These are phyloP conservation scores for Naganishia antarctica DNA, from an alignment of 768 basidiomycete genomes.

Conservation along the genomic window DNA sequence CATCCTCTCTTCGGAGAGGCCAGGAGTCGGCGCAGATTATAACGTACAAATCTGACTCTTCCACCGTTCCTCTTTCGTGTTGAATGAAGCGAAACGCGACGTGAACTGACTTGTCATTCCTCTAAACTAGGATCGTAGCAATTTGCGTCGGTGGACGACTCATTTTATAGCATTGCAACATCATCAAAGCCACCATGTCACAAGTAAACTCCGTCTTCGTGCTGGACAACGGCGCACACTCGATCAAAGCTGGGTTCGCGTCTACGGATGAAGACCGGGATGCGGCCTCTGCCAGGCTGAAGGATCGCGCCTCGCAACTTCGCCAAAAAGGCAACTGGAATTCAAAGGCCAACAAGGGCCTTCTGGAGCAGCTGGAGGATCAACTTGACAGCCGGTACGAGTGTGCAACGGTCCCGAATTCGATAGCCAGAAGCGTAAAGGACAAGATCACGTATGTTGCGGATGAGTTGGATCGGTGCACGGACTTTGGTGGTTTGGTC, in stretches of 20 bases:
- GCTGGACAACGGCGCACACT: constrained; percentile 80
- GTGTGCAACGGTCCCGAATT: constrained; percentile 56
- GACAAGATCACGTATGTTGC: constrained; percentile 79
- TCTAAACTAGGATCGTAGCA: too few relatives aligned
- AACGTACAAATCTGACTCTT: background rate
- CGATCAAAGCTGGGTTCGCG: constrained; percentile 58
- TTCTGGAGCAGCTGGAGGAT: background rate
- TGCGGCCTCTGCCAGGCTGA: background rate
- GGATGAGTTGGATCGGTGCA: constrained; percentile 71
- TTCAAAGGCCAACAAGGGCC: constrained; percentile 55
- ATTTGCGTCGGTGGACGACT: too few relatives aligned
- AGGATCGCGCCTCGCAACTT: too few relatives aligned
- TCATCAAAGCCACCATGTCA: constrained; percentile 1
- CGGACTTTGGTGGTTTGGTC: constrained; percentile 72
- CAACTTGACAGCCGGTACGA: background rate
- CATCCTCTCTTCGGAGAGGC: background rate
- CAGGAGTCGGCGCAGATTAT: constrained; percentile 6
- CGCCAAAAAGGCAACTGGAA: background rate
- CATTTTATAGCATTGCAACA: too few relatives aligned
- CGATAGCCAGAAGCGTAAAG: constrained; percentile 74
- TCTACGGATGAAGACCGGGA: background rate
- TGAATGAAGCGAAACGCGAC: background rate
- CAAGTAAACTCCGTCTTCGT: constrained; percentile 55
- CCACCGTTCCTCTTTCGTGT: background rate
- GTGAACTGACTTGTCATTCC: background rate